These are phyloP conservation scores for Globisporangium uncinulatum DNA, from an alignment of 352 stramenopile species.

Conservation along the genomic window DNA sequence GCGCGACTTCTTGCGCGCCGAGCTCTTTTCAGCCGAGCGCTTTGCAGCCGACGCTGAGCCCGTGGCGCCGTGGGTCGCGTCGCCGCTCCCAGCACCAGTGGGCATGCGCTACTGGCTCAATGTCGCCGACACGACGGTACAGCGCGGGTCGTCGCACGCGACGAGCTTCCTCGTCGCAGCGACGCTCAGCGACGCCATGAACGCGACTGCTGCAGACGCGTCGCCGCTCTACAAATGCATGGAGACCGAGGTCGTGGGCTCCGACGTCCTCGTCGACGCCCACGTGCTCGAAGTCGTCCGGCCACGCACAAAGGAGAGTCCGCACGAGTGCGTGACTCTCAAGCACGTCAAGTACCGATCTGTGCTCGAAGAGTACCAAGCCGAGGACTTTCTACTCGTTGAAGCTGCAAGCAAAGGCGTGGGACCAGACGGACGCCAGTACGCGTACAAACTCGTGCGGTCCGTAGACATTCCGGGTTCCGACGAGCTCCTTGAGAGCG, in stretches of 20 bases:
- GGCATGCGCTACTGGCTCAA: slow-evolving; percentile 47
- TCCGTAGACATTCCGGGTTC: slow-evolving; percentile 28
- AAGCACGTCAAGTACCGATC: slow-evolving; percentile 77
- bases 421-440: slow-evolving; percentile 32
- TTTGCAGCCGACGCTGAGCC: slow-evolving; percentile 16
- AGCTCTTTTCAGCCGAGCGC: slow-evolving; percentile 13
- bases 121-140: slow-evolving; percentile 29
- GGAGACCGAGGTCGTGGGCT: slow-evolving; percentile 50
- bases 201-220: slow-evolving; percentile 46
- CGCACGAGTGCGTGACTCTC: slow-evolving; percentile 68
- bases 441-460: slow-evolving; percentile 59
- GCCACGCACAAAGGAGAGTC: slow-evolving; percentile 53
- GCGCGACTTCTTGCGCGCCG: slow-evolving; percentile 12
- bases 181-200: slow-evolving; percentile 52
- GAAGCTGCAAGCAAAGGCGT: slow-evolving; percentile 47
- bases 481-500: slow-evolving; percentile 40
- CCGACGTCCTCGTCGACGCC: slow-evolving; percentile 56
- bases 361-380: slow-evolving; percentile 42
- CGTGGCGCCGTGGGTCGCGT: slow-evolving; percentile 27
- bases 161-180: slow-evolving; percentile 52
- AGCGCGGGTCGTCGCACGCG: slow-evolving; percentile 41
- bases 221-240: slow-evolving; percentile 43
- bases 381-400: slow-evolving; percentile 61
- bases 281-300: slow-evolving; percentile 66
- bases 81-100: slow-evolving; percentile 26